phyloP scores from a whole-genome alignment of 2,329 filamentous ascomycete species.

The Myriosclerotinia curreyana region DNA sequence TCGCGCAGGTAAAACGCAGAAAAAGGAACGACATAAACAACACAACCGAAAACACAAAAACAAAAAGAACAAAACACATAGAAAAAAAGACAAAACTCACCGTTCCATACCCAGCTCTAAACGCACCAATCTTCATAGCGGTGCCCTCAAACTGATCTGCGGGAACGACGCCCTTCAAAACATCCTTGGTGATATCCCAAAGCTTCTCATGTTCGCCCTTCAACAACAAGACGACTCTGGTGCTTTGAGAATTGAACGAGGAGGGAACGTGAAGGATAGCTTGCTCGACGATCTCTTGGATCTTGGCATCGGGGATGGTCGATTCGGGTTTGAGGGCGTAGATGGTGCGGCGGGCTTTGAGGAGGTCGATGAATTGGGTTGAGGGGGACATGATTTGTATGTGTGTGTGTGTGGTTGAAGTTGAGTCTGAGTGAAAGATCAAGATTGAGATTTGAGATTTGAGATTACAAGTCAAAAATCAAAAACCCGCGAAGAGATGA shows the following conservation, averaged over 20 bases:
- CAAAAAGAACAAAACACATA: background rate
- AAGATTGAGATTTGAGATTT: too few species aligned
- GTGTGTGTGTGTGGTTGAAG: too few species aligned
- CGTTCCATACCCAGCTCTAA: slow-evolving; percentile 72
- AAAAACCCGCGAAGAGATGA: too few species aligned
- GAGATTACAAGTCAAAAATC: too few species aligned
- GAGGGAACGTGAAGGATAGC: slow-evolving; percentile 69
- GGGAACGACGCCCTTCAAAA: slow-evolving; percentile 67
- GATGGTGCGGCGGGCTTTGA: slow-evolving; percentile 66
- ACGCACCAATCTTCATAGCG: slow-evolving; percentile 44
- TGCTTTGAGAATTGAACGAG: slow-evolving; percentile 86
- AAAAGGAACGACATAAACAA: background rate
- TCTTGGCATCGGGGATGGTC: slow-evolving; percentile 53
- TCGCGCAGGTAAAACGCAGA: too few species aligned
- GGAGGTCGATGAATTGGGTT: slow-evolving; percentile 52
- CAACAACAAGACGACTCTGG: slow-evolving; percentile 74
- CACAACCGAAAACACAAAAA: background rate
- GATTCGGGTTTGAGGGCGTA: slow-evolving; percentile 66
- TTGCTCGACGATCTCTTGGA: slow-evolving; percentile 63
- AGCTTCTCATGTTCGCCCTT: slow-evolving; percentile 82
- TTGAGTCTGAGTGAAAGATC: background rate
- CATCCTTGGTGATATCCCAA: slow-evolving; percentile 70
- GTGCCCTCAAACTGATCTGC: slow-evolving; percentile 37
- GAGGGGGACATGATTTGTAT: slow-evolving; percentile 18
- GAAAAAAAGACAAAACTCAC: slow-evolving; percentile 52